These are phyloP conservation scores for Eucalyptus globulus DNA, from an alignment of 345 rosid species.

Conservation along the genomic window DNA sequence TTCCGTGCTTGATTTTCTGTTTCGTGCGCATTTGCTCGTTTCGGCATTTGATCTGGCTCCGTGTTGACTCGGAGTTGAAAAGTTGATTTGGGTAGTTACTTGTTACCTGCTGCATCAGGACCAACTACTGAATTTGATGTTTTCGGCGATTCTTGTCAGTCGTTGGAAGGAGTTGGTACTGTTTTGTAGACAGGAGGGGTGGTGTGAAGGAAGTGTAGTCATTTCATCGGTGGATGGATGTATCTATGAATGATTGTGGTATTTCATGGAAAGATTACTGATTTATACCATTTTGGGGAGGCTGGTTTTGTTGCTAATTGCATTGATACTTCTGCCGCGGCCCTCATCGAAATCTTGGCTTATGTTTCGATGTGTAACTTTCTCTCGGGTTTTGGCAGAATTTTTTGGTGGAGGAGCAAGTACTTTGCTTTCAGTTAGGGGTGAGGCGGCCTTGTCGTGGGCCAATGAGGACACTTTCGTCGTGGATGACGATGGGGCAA, in stretches of 20 bases:
- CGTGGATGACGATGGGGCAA: conserved; percentile 49
- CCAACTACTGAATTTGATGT: neutral
- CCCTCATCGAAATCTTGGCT: neutral
- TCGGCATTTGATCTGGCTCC: neutral
- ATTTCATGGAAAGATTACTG: neutral
- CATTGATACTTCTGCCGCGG: neutral
- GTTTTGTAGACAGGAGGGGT: neutral
- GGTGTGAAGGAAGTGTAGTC: neutral
- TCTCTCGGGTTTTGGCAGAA: conserved; percentile 19
- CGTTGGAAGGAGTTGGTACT: neutral
- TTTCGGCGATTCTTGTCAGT: neutral
- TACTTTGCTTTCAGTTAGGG: conserved; percentile 57
- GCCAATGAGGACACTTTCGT: conserved; percentile 50
- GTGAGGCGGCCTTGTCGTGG: conserved; percentile 70
- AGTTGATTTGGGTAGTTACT: neutral
- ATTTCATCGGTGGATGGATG: neutral
- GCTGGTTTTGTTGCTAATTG: neutral
- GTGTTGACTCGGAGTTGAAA: neutral
- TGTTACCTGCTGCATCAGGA: neutral
- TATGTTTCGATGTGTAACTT: neutral
- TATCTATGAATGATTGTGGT: neutral
- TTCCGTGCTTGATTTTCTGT: neutral
- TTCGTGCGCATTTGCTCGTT: neutral
- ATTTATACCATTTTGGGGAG: neutral
- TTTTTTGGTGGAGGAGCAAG: conserved; percentile 32